Conservation (phyloP, 108 stramenopile species). For the Cyclotella baltica region DNA sequence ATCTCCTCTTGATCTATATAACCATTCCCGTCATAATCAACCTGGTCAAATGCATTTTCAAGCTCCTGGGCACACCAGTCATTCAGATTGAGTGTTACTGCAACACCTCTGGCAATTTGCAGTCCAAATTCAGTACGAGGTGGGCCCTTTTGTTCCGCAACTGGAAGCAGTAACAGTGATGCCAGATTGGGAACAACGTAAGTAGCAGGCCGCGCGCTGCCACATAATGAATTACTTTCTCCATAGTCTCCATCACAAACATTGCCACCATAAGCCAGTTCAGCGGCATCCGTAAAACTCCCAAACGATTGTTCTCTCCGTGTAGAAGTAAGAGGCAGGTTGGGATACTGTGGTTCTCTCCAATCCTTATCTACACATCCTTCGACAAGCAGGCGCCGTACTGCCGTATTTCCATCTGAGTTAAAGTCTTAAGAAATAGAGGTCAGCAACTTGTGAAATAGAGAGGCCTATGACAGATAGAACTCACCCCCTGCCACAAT, state of each 20-base stretch:
- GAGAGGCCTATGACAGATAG: too few relatives aligned
- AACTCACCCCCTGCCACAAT: constrained; percentile 88
- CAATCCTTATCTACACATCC: constrained; percentile 66
- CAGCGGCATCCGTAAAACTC: constrained; percentile 39
- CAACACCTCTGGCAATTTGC: constrained; percentile 39
- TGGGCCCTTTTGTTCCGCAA: constrained; percentile 29
- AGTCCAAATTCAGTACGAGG: constrained; percentile 44
- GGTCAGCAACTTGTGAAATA: too few relatives aligned
- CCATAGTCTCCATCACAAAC: constrained; percentile 46
- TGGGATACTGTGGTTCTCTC: constrained; percentile 44
- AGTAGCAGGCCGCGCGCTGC: constrained; percentile 32
- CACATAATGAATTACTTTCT: constrained; percentile 10
- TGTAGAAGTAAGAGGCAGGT: constrained; percentile 29
- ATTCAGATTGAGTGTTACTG: constrained; percentile 37
- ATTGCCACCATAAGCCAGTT: constrained; percentile 39
- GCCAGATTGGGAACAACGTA: constrained; percentile 53
- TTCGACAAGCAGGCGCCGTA: constrained; percentile 68
- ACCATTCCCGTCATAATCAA: constrained; percentile 47
- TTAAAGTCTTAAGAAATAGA: too few relatives aligned
- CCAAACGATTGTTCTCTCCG: constrained; percentile 27
- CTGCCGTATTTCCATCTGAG: constrained; percentile 65
- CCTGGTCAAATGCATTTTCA: constrained; percentile 41
- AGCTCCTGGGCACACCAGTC: constrained; percentile 34
- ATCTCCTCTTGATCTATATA: constrained; percentile 43
- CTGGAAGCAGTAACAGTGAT: constrained; percentile 31